Base-by-base conservation (phyloP, 768 basidiomycete genomes). In the Rhodotorula graminis region DNA sequence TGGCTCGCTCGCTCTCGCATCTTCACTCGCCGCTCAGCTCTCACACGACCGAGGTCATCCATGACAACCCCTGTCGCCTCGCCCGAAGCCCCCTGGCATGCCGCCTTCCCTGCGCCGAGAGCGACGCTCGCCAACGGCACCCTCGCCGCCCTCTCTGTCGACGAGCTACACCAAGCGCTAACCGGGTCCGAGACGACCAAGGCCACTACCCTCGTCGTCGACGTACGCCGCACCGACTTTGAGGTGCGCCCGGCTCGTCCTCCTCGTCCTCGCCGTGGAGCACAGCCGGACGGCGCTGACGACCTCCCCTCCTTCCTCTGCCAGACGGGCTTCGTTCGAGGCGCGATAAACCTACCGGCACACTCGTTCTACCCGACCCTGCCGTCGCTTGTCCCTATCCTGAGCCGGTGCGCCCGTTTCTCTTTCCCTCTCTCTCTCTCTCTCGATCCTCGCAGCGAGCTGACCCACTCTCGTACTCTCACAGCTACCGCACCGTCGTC, bases 331-430 rank as follows among this genome's bases (percentile, higher is more conserved):
- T 72, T 67, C 71, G 72, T 83, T 69, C 77, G 74, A 3, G 79
- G 80, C 29, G 83, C 83, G 2, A 79, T 84, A 70, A 85, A 84
- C 76, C 79, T 84, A 2, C 84, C 84, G 19, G 84, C 83, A 0
- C 83, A 85, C 57, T 82, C 83, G 1, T 83, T 84, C 78, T 80
- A 82, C 64, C 81, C 79, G 27, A 81, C 82, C 0, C 78, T 83
- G 1, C 80, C 81, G 0, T 74, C 73, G 15, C 68, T 83, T 27
- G 29, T 81, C 23, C 76, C 81, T 0, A 29, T 84, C 21, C 77
- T 84, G 16, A 69, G 70, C 21, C 64, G 52, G 68, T 72, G 55
- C 65, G 65, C 31, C 16, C 21, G n/a, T n/a, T n/a, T n/a, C n/a
- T n/a, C n/a, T n/a, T n/a, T 27, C 10, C 61, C 18, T 40, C 37